Evolutionary conservation across 805 yeast species (phyloP), one percentile per base, ranked within the genome.

Genomic region (Yarrowia keelungensis): DNA sequence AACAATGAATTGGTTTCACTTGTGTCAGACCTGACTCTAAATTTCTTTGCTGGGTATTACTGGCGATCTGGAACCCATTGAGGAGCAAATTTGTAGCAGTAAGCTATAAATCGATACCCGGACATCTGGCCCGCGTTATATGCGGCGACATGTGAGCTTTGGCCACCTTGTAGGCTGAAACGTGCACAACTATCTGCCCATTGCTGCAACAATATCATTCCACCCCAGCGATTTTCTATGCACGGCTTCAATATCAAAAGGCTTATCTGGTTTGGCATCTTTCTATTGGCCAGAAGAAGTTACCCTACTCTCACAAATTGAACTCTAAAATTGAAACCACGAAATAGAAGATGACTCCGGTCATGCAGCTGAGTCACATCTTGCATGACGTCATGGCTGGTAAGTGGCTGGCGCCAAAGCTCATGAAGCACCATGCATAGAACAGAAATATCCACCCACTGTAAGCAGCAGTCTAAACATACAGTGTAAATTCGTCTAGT

Each of bases 281-380:
- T 8, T 10, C 22, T 16, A 53, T 53, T 39, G 59, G 59, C 19
- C 22, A 26, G 36, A 32, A 3, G 12, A 5, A 9, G 1, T 53
- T 53, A 53, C 59, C 59, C 59, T 53, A 53, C 59, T n/a, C 12
- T 22, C 2, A 14, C n/a, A 38, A 1, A 53, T 39, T 53, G 45
- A 38, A 53, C 45, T n/a, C 22, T 53, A 53, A 10, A 8, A 3
- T 1, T 3, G 3, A 1, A 16, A 7, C 9, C 43, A 12, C 10
- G 8, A 5, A n/a, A 22, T 47, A 10, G 16, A 16, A 47, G 9
- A 16, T 39, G 59, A 53, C 45, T 53, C 59, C 8, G 8, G 5
- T 19, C 15, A 12, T 53, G 45, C 59, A 53, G 2, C 14, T 39
- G 59, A 53, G 59, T 53, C 59, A 39, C 22, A 53, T 53, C 43